These are phyloP conservation scores for Termitomyces sp. DNA, from an alignment of 768 basidiomycete genomes.

Conservation along the genomic window DNA sequence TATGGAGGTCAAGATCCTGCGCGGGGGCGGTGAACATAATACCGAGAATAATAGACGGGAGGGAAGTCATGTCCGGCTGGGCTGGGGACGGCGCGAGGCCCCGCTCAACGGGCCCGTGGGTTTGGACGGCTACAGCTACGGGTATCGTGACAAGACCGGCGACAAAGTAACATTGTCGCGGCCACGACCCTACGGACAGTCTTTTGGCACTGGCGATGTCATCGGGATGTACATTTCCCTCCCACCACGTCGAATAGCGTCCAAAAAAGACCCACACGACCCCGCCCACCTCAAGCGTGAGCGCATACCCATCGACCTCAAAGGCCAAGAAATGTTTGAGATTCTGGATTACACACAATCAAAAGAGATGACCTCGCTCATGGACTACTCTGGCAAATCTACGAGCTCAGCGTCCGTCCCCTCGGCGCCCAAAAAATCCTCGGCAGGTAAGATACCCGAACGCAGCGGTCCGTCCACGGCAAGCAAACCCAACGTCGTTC, in stretches of 20 bases:
- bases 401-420: conserved; percentile 50
- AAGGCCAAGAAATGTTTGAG: conserved; percentile 97
- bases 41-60: conserved; percentile 45
- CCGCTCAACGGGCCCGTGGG: conserved; percentile 92
- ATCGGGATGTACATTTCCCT: conserved; percentile 92
- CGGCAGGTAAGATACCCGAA: conserved; percentile 66
- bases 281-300: conserved; percentile 82
- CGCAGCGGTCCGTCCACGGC: conserved; percentile 34
- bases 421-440: conserved; percentile 59
- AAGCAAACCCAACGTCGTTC: conserved; percentile 30
- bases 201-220: conserved; percentile 80
- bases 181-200: conserved; percentile 67
- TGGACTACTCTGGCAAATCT: conserved; percentile 68
- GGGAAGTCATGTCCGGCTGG: conserved; percentile 83
- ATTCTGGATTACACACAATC: conserved; percentile 80
- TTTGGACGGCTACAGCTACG: conserved; percentile 91
- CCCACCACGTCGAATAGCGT: conserved; percentile 57
- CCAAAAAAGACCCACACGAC: conserved; percentile 63
- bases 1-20: conserved; percentile 80
- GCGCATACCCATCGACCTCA: conserved; percentile 90
- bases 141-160: conserved; percentile 85
- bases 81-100: conserved; percentile 90
- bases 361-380: conserved; percentile 89
- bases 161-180: conserved; percentile 86
- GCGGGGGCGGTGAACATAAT: conserved; percentile 60